Evolutionary conservation across 768 basidiomycete species (phyloP), one percentile per base, ranked within the genome.

Genomic region (Lentinula guzmanii): DNA sequence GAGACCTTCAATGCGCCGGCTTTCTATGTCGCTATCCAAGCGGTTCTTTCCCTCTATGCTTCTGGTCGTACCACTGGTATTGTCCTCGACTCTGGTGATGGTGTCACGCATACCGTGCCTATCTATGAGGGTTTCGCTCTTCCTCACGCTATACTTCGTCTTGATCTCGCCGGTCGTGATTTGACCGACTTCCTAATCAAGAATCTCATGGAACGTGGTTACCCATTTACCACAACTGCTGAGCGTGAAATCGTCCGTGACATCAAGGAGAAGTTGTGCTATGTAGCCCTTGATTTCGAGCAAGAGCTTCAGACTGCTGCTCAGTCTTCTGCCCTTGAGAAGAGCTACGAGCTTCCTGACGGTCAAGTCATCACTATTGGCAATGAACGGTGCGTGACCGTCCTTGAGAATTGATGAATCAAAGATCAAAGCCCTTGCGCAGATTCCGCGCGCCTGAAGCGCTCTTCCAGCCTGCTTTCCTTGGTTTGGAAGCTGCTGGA

Each of bases 351-450:
- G 75, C 77, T 87, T 63, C 82, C 82, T 74, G 95, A 97, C 70
- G 95, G 95, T 61, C 94, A 96, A 74, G 92, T 96, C 65, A 95
- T 97, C 76, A 95, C 92, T 68, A 91, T 95, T 70, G 93, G 93
- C 61, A 93, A 91, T 74, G 93, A 96, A 79, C 86, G 93, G 71
- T 89, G 58, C 34, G 75, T 70, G 18, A 53, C 8, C 21, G 13
- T 24, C 9, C 11, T 52, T 37, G 16, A 28, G 37, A 57, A 33
- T 16, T 42, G 42, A 28, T 2, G 60, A 72, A 75, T 64, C 81
- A 84, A 66, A 83, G 85, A 73, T 84, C 82, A 62, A 80, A 80
- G 62, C 79, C 34, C 5, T 53, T 78, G 77, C 70, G 77, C 69
- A 65, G 64, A 62, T 87, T 95, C 93, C 91, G 93, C 73, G 89